These are phyloP conservation scores for Elaphomyces granulatus DNA, from an alignment of 495 filamentous ascomycete genomes.

Conservation along the genomic window DNA sequence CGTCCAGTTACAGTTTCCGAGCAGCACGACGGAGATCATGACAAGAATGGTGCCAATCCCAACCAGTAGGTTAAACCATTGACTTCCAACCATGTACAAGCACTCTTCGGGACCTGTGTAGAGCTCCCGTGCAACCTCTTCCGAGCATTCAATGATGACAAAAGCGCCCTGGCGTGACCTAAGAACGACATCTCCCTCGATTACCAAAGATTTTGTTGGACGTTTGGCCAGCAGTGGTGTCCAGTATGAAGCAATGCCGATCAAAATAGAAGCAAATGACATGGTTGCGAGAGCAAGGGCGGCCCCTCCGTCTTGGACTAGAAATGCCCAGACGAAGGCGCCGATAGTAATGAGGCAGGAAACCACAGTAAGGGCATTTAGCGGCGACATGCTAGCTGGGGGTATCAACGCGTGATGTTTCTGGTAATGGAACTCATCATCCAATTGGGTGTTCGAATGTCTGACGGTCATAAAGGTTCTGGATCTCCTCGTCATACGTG, in stretches of 20 bases:
- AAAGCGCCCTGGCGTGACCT: conserved; percentile 46
- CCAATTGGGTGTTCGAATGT: background rate
- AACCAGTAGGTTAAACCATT: conserved; percentile 33
- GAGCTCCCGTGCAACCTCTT: conserved; percentile 47
- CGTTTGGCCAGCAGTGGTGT: conserved; percentile 35
- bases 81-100: conserved; percentile 27
- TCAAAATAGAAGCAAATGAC: conserved; percentile 13
- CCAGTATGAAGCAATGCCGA: conserved; percentile 42
- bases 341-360: conserved; percentile 35
- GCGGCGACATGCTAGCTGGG: conserved; percentile 28
- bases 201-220: conserved; percentile 32
- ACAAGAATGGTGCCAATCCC: conserved; percentile 43
- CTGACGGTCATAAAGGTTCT: background rate
- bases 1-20: conserved; percentile 45
- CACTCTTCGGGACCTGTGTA: conserved; percentile 44
- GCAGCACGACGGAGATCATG: conserved; percentile 42
- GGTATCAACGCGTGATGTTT: conserved; percentile 20
- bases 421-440: background rate
- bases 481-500: conserved; percentile 1
- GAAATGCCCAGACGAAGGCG: conserved; percentile 23
- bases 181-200: conserved; percentile 44
- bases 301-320: conserved; percentile 38
- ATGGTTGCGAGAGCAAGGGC: conserved; percentile 12
- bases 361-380: conserved; percentile 37
- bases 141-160: conserved; percentile 43